These are phyloP conservation scores for Diaporthe vexans DNA, from an alignment of 2,329 filamentous ascomycete genomes.

Conservation along the genomic window DNA sequence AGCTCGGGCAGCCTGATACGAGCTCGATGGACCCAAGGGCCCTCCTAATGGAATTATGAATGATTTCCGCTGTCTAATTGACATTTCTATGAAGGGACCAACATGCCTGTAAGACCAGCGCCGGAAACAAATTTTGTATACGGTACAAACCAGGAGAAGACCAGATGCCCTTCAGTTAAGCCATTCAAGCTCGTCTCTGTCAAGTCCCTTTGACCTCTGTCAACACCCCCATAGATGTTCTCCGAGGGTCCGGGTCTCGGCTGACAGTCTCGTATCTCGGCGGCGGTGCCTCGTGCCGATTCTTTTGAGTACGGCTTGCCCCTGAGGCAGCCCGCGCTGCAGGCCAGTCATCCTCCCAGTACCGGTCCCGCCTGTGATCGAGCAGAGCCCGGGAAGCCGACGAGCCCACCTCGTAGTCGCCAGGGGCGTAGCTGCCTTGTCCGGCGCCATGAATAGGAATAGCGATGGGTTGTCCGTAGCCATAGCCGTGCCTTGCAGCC, in stretches of 20 bases:
- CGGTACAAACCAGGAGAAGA: background rate
- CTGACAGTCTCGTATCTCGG: slow-evolving; percentile 37
- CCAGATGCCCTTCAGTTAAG: background rate
- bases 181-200: background rate
- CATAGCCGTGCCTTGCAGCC: slow-evolving; percentile 34
- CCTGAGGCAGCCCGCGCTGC: background rate
- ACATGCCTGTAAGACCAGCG: background rate
- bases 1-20: background rate
- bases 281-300: slow-evolving; percentile 25
- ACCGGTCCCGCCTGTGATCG: background rate
- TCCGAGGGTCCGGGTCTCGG: background rate
- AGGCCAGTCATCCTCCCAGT: slow-evolving; percentile 14
- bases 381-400: background rate
- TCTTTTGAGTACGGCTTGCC: background rate
- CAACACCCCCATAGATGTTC: slow-evolving; percentile 28
- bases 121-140: background rate
- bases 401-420: background rate
- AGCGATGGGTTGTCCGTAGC: slow-evolving; percentile 6
- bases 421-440: background rate
- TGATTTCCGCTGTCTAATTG: slow-evolving; percentile 4
- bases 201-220: slow-evolving; percentile 12
- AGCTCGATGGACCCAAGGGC: background rate
- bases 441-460: background rate
- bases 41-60: slow-evolving; percentile 9
- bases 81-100: background rate